Evolutionary conservation across 345 rosid genomes (phyloP).

Genomic region (Draba incana): DNA sequence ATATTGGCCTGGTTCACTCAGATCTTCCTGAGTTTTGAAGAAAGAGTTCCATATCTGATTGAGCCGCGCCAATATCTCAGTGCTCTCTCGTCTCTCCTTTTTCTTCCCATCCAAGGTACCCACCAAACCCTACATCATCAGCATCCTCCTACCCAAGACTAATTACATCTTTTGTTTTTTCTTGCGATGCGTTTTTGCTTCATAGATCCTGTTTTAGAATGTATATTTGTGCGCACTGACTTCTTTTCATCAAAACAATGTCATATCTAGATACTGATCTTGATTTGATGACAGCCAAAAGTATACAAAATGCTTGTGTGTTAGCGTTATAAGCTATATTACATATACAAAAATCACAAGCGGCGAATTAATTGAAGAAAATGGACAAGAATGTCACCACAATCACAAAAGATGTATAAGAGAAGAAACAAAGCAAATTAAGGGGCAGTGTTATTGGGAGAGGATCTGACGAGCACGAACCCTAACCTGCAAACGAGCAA

Average conservation of each 20-base stretch:
- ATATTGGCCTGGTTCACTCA: constrained; percentile 98
- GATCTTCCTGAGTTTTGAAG: constrained; percentile 39
- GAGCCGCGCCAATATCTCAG: constrained; percentile 98
- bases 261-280: constrained; percentile 6
- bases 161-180: neutral
- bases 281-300: constrained; percentile 8
- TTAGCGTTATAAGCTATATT: constrained; percentile 30
- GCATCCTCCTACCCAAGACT: constrained; percentile 19
- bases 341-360: constrained; percentile 31
- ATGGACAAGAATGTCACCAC: constrained; percentile 31
- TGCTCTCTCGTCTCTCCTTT: constrained; percentile 54
- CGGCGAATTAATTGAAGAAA: constrained; percentile 1
- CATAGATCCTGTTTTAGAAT: constrained; percentile 25
- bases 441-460: constrained; percentile 18
- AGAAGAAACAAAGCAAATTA: neutral
- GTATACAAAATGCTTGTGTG: constrained; percentile 13
- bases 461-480: constrained; percentile 77
- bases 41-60: constrained; percentile 52
- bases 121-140: neutral
- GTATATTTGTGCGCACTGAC: neutral
- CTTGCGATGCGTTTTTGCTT: constrained; percentile 8
- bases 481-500: constrained; percentile 75
- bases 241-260: constrained; percentile 13
- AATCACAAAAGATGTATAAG: constrained; percentile 16
- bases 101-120: constrained; percentile 39